Evolutionary conservation across 306 rosid genomes (phyloP).

Genomic region (Adenanthera pavonina): DNA sequence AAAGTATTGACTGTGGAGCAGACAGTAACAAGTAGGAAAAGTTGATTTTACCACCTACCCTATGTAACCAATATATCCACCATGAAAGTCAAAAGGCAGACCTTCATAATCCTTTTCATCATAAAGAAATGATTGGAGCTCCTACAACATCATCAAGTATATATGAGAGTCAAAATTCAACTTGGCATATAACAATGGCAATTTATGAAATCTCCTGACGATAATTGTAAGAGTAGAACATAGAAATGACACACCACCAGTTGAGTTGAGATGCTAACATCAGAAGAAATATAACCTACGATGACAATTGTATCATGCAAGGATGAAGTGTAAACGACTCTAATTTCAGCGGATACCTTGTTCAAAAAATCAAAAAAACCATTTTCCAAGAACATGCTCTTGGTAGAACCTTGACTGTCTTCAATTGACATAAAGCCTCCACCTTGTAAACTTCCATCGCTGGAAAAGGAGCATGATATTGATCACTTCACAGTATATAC

Average conservation of each 20-base stretch:
- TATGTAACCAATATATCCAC: conserved; percentile 94
- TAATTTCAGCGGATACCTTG: conserved; percentile 61
- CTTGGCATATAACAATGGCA: background rate
- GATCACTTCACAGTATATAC: conserved; percentile 15
- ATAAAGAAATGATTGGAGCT: conserved; percentile 70
- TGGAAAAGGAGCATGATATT: conserved; percentile 47
- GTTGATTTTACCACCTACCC: conserved; percentile 68
- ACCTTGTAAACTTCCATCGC: conserved; percentile 58
- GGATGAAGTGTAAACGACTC: conserved; percentile 24
- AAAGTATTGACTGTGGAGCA: background rate
- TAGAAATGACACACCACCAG: background rate
- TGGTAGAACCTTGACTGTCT: conserved; percentile 69
- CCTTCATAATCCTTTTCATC: conserved; percentile 75
- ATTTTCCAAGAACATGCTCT: conserved; percentile 62
- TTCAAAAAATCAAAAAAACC: conserved; percentile 86
- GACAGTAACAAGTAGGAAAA: conserved; percentile 5
- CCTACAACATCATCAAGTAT: conserved; percentile 60
- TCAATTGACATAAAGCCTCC: conserved; percentile 78
- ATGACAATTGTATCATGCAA: conserved; percentile 27
- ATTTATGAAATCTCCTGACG: background rate
- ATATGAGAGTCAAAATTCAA: conserved; percentile 11
- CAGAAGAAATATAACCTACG: conserved; percentile 26
- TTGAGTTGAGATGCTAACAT: conserved; percentile 13
- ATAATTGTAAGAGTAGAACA: no score
- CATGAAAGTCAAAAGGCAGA: conserved; percentile 90